A percentile compares a stretch with the other conserved stretches of the same genome.
These are phyloP conservation scores for Fomitopsis schrenkii DNA, from an alignment of 1,284 basidiomycete species.

Conservation along the genomic window DNA sequence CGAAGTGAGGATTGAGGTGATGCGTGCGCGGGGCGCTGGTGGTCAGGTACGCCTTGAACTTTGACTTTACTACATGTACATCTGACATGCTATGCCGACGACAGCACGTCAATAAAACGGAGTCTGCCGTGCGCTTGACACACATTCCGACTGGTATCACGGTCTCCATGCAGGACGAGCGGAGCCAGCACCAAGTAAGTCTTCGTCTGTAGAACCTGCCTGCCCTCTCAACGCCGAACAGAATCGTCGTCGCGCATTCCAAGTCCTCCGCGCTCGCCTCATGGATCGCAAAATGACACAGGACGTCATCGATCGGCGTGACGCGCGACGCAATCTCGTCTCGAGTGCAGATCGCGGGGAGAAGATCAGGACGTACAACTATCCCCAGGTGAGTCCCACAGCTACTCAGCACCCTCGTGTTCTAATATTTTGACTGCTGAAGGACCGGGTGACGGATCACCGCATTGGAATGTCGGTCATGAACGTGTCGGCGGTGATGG, in stretches of 20 bases:
- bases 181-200: conserved; percentile 88
- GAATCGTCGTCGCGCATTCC: conserved; percentile 88
- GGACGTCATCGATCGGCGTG: conserved; percentile 70
- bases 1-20: conserved; percentile 89
- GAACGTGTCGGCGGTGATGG: conserved; percentile 72
- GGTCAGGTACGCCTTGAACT: conserved; percentile 65
- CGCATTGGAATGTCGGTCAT: conserved; percentile 77
- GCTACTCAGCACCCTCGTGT: neutral
- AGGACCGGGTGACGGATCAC: conserved; percentile 93
- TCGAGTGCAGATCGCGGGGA: conserved; percentile 82
- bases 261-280: conserved; percentile 79
- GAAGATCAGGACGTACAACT: conserved; percentile 94
- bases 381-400: conserved; percentile 59
- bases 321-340: conserved; percentile 68
- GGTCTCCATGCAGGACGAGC: conserved; percentile 98
- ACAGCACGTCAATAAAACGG: conserved; percentile 98
- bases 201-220: neutral
- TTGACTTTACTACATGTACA: too few relatives aligned
- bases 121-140: conserved; percentile 95
- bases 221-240: conserved; percentile 25
- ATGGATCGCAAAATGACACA: conserved; percentile 73
- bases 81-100: neutral
- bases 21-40: conserved; percentile 93
- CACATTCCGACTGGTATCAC: conserved; percentile 92
- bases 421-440: neutral